These are phyloP conservation scores for Ceratobasidium sp. DNA, from an alignment of 1,284 basidiomycete species.

Conservation along the genomic window DNA sequence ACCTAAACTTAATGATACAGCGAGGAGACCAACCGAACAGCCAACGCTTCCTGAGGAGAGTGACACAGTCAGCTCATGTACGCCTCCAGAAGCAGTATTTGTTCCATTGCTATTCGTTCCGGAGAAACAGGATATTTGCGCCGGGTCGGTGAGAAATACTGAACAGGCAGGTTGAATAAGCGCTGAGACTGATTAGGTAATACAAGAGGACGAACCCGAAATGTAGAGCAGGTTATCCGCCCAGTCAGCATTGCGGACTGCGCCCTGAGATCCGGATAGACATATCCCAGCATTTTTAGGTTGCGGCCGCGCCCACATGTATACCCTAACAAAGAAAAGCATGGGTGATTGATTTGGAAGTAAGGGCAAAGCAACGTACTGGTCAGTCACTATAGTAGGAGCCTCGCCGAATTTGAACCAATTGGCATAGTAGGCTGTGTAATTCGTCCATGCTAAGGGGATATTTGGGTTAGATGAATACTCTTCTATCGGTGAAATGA, in stretches of 20 bases:
- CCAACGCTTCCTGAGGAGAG: constrained; percentile 18
- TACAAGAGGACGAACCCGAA: not conserved
- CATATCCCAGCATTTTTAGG: constrained; percentile 50
- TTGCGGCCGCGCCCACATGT: constrained; percentile 57
- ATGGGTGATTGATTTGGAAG: not conserved
- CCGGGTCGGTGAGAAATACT: constrained; percentile 10
- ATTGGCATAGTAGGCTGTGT: constrained; percentile 38
- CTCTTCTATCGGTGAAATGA: too few relatives aligned
- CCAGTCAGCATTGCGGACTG: constrained; percentile 23
- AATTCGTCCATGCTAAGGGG: constrained; percentile 32
- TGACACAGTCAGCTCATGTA: constrained; percentile 23
- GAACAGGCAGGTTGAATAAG: not conserved
- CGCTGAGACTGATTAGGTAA: too few relatives aligned
- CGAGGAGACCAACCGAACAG: constrained; percentile 18
- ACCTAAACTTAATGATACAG: not conserved
- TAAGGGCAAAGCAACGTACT: not conserved
- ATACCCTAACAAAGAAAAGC: constrained; percentile 46
- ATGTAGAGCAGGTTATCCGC: constrained; percentile 14
- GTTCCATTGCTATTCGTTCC: constrained; percentile 7
- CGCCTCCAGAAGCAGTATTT: constrained; percentile 11
- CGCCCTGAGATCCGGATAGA: not conserved
- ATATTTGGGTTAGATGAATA: too few relatives aligned
- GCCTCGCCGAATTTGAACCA: constrained; percentile 41
- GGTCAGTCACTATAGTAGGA: constrained; percentile 52
- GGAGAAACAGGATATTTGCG: constrained; percentile 10